Evolutionary conservation across 2,329 filamentous ascomycete species (phyloP).

Genomic region (Verticillium klebahnii): DNA sequence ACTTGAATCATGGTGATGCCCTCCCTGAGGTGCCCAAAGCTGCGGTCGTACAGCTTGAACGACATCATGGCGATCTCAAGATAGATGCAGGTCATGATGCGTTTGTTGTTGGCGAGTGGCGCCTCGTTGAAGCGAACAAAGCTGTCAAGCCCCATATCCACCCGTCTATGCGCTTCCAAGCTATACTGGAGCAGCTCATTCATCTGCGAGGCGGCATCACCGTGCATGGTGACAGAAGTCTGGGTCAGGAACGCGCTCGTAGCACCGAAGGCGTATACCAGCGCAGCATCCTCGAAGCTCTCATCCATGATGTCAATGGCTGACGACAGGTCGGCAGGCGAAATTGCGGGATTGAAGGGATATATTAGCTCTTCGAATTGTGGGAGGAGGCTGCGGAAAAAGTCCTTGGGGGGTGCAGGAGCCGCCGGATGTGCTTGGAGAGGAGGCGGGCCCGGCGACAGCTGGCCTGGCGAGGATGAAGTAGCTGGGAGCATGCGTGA

Average conservation of each 20-base stretch:
- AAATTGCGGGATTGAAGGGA: constrained; percentile 29
- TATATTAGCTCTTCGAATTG: constrained; percentile 31
- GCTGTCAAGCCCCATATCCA: constrained; percentile 24
- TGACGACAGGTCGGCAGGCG: constrained; percentile 22
- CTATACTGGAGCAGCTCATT: constrained; percentile 15
- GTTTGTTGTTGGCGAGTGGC: constrained; percentile 35
- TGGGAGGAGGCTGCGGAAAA: constrained; percentile 26
- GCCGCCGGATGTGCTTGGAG: neutral
- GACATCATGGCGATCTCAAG: constrained; percentile 48
- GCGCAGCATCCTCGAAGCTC: constrained; percentile 26
- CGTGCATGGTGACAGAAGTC: constrained; percentile 21
- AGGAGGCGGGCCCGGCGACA: neutral
- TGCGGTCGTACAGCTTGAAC: constrained; percentile 40
- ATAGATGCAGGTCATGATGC: constrained; percentile 46
- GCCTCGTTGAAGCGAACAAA: constrained; percentile 30
- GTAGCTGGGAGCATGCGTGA: neutral
- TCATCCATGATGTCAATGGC: constrained; percentile 27
- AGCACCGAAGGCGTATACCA: constrained; percentile 29
- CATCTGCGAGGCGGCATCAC: constrained; percentile 24
- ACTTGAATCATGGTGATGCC: constrained; percentile 40
- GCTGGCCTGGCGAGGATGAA: neutral
- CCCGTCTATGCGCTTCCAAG: constrained; percentile 19
- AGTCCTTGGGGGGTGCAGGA: constrained; percentile 17
- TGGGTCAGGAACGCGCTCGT: constrained; percentile 30
- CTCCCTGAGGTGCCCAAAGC: constrained; percentile 46